Percentiles rank a stretch among this genome's conserved stretches.
phyloP scores from a whole-genome alignment of 2,329 filamentous ascomycete species.

The Epichloe sibirici region DNA sequence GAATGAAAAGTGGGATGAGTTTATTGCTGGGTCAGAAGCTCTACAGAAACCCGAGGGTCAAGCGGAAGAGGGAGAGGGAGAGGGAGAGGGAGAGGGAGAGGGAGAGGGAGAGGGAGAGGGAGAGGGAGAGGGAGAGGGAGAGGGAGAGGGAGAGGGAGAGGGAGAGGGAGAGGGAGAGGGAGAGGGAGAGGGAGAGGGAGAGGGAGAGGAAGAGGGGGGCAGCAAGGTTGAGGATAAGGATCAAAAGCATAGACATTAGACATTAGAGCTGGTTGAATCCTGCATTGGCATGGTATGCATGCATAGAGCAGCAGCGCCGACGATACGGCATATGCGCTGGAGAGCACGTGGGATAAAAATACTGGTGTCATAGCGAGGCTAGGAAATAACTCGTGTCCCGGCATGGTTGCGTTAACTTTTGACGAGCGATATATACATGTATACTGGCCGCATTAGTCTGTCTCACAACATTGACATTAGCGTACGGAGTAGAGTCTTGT shows the following conservation, averaged over 20 bases:
- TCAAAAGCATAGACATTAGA: slow-evolving; percentile 20
- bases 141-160: slow-evolving; percentile 38
- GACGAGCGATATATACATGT: no score
- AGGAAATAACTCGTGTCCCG: no score
- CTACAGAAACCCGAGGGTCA: slow-evolving; percentile 48
- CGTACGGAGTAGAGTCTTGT: no score
- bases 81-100: slow-evolving; percentile 38
- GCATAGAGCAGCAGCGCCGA: neutral
- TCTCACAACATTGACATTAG: no score
- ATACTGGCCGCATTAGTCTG: no score
- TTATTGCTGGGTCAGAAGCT: slow-evolving; percentile 46
- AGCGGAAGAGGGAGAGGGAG: slow-evolving; percentile 40
- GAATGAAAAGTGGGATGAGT: slow-evolving; percentile 62
- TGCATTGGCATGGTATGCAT: neutral
- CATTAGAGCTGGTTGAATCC: slow-evolving; percentile 8
- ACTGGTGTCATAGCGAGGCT: no score
- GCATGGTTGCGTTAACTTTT: no score
- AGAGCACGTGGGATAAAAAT: neutral
- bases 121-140: slow-evolving; percentile 39
- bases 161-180: slow-evolving; percentile 39
- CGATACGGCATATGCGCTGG: neutral
- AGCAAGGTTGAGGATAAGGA: slow-evolving; percentile 23
- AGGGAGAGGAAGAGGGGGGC: slow-evolving; percentile 34
- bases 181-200: slow-evolving; percentile 30
- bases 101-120: no score